Evolutionary conservation across 1,284 basidiomycete genomes (phyloP).

Genomic region (Apiotrichum gracile): DNA sequence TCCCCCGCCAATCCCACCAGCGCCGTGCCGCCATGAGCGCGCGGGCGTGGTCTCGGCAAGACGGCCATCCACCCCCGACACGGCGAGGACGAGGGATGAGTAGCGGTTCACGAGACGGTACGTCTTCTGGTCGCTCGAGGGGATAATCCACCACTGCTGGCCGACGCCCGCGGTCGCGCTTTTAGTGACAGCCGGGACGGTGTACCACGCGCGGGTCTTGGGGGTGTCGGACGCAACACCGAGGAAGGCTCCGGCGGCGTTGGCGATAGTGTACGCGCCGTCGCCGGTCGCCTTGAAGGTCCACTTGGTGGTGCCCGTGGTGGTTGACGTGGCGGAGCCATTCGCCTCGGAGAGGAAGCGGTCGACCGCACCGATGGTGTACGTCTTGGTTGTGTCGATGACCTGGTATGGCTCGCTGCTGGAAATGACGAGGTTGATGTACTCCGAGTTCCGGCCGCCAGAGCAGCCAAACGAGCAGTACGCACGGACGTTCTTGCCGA

Average conservation of each 20-base stretch:
- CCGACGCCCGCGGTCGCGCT: neutral
- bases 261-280: conserved; percentile 3
- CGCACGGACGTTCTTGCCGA: conserved; percentile 5
- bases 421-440: conserved; percentile 7
- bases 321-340: neutral
- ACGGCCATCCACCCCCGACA: too few relatives aligned
- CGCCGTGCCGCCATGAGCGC: too few relatives aligned
- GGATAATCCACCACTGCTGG: conserved; percentile 14
- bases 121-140: neutral
- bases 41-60: too few relatives aligned
- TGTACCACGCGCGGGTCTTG: conserved; percentile 6
- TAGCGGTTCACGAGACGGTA: conserved; percentile 14
- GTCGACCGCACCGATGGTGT: neutral
- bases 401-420: neutral
- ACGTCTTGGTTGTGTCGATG: neutral
- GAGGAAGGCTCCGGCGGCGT: neutral
- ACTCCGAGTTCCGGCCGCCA: conserved; percentile 5
- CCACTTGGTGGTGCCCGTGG: neutral
- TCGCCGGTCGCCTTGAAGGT: neutral
- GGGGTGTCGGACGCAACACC: neutral
- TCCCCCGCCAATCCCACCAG: too few relatives aligned
- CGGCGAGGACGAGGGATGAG: conserved; percentile 6
- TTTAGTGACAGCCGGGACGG: neutral
- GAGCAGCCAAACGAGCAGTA: conserved; percentile 15
- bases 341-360: neutral